These are phyloP conservation scores for Carallia pectinifolia DNA, from an alignment of 345 rosid species.

Conservation along the genomic window DNA sequence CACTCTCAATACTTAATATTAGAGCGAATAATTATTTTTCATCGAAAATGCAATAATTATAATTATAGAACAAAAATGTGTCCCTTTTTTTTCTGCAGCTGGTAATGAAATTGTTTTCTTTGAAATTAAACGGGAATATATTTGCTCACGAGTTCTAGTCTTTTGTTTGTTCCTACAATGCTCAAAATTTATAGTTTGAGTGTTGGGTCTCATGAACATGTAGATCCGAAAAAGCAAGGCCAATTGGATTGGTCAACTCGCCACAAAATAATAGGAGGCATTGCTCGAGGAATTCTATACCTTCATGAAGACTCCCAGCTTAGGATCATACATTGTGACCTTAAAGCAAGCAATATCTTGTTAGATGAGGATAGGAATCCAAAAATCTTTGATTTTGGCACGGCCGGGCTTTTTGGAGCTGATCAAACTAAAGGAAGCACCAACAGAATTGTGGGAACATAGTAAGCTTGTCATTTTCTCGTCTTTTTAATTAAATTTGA, in stretches of 20 bases:
- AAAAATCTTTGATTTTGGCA: constrained; percentile 10
- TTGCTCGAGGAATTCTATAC: constrained; percentile 14
- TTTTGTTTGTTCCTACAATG: too few species aligned
- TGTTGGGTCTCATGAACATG: not conserved
- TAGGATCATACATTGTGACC: constrained; percentile 9
- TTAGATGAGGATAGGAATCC: constrained; percentile 8
- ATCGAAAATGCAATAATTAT: too few species aligned
- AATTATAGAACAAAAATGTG: too few species aligned
- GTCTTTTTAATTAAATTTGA: not conserved
- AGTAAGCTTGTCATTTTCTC: not conserved
- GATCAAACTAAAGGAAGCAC: constrained; percentile 12
- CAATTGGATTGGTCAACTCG: constrained; percentile 7
- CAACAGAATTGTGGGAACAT: constrained; percentile 11
- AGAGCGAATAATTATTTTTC: too few species aligned
- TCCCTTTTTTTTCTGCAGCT: too few species aligned
- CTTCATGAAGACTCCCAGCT: constrained; percentile 14
- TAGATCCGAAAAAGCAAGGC: not conserved
- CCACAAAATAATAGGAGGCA: constrained; percentile 5
- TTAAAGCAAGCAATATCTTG: constrained; percentile 13
- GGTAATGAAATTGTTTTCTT: too few species aligned
- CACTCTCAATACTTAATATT: too few species aligned
- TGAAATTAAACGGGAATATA: too few species aligned
- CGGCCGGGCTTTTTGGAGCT: constrained; percentile 6
- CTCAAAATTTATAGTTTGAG: too few species aligned
- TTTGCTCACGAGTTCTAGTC: too few species aligned